These are phyloP conservation scores for Trametes sanguinea DNA, from an alignment of 768 basidiomycete genomes.

Conservation along the genomic window DNA sequence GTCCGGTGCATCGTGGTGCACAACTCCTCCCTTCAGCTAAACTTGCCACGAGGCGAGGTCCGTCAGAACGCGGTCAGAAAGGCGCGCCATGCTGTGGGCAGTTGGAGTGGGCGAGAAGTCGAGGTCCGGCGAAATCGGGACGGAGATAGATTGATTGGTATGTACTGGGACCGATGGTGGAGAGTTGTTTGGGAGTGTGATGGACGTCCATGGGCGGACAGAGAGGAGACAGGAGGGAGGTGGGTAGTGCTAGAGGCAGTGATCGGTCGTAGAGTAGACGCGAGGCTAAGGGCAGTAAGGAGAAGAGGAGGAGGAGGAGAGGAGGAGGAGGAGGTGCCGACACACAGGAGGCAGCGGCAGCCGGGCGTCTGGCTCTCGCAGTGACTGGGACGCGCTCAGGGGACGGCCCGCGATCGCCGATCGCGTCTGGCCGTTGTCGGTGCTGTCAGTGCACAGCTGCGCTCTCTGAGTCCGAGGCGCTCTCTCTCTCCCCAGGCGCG, in stretches of 20 bases:
- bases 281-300: no score
- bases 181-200: neutral
- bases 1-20: no score
- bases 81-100: neutral
- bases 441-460: neutral
- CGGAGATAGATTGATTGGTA: neutral
- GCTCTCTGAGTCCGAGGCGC: no score
- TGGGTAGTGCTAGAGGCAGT: neutral
- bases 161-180: no score
- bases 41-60: neutral
- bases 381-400: neutral
- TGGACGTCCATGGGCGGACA: neutral
- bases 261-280: no score
- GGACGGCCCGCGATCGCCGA: conserved; percentile 17
- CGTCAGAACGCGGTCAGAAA: neutral
- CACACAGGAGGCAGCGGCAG: neutral
- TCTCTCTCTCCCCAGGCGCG: neutral
- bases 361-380: neutral
- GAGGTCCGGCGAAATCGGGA: neutral
- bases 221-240: neutral
- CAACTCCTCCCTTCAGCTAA: no score
- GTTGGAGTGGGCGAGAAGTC: neutral
- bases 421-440: neutral
- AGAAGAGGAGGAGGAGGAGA: neutral
- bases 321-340: neutral